Conservation (phyloP, 2,329 filamentous ascomycete species). For the Ophiostoma angusticollis region DNA sequence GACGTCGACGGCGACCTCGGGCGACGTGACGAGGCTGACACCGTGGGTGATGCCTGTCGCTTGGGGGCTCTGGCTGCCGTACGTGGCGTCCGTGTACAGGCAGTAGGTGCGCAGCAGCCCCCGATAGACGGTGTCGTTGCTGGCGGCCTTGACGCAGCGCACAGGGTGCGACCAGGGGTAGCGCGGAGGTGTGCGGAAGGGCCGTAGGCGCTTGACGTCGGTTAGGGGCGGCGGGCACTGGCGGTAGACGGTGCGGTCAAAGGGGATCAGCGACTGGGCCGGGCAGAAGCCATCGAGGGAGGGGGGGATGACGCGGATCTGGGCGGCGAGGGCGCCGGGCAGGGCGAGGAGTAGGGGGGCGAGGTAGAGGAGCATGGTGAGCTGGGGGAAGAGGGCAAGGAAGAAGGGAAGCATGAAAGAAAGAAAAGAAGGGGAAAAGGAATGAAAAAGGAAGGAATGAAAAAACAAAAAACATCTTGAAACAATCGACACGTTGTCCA, state of each 20-base stretch:
- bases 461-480: too few species aligned
- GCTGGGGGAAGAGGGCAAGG: too few species aligned
- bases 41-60: too few species aligned
- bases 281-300: slow-evolving; percentile 1
- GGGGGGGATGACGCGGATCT: slow-evolving; percentile 1
- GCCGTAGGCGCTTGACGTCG: slow-evolving; percentile 5
- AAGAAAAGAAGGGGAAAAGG: too few species aligned
- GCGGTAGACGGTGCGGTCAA: slow-evolving; percentile 3
- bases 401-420: too few species aligned
- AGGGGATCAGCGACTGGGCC: slow-evolving; percentile 1
- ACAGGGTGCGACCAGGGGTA: slow-evolving; percentile 11
- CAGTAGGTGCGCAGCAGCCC: slow-evolving; percentile 11
- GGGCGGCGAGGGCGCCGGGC: not conserved
- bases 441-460: too few species aligned
- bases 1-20: slow-evolving; percentile 14
- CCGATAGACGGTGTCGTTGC: not conserved
- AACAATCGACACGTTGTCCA: too few species aligned
- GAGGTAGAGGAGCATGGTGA: not conserved
- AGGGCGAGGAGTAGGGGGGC: not conserved
- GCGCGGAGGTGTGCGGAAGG: slow-evolving; percentile 2
- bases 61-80: slow-evolving; percentile 12
- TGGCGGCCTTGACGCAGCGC: slow-evolving; percentile 3
- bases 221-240: slow-evolving; percentile 5
- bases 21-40: slow-evolving; percentile 13
- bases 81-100: slow-evolving; percentile 14